Base-by-base conservation (phyloP, 2,329 filamentous ascomycete species). In the Paraphoma chrysanthemicola region DNA sequence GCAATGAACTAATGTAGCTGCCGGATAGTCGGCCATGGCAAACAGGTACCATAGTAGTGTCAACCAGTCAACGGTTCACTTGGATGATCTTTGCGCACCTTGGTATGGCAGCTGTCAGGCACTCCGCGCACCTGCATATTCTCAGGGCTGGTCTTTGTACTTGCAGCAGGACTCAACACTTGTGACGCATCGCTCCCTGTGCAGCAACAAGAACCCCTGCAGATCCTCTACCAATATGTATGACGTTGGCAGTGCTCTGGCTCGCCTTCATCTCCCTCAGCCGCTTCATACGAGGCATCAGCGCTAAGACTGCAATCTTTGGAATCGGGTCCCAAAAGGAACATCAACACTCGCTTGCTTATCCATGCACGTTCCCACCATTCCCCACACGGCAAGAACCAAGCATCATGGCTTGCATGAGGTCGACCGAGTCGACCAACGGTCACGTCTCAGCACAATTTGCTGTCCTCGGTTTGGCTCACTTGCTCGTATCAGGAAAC, bases 201-300 rank as follows among this genome's bases (percentile, higher is more conserved):
- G 16, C 11, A 42, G 16, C 45, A 48, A 54, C 54, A 29, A 39
- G 33, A 17, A 10, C 39, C 31, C 48, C 45, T 44, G 45, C 42
- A 42, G 33, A 48, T 38, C 29, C 30, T 29, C 29, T 28, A 43
- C 30, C 17, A 23, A 48, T 41, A 44, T 14, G 18, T 23, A 44
- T 54, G 53, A 54, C 36, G 44, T 57, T 36, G 18, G 18, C 9
- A 39, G 41, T 51, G 45, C 16, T 16, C 23, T 57, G 51, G 52
- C 55, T 50, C 41, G 43, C 31, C 14, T 41, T 60, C 53, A 60
- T 62, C 54, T 60, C 56, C 53, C 38, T 43, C 30, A 53, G 42
- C 42, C 28, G 44, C 42, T 44, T 39, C 44, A 57, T 51, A 55
- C 51, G 54, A 55, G 45, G 36, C 36, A 45, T 51, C 36, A n/a